phyloP scores from a whole-genome alignment of 116 monocot genomes.

The Zostera marina region DNA sequence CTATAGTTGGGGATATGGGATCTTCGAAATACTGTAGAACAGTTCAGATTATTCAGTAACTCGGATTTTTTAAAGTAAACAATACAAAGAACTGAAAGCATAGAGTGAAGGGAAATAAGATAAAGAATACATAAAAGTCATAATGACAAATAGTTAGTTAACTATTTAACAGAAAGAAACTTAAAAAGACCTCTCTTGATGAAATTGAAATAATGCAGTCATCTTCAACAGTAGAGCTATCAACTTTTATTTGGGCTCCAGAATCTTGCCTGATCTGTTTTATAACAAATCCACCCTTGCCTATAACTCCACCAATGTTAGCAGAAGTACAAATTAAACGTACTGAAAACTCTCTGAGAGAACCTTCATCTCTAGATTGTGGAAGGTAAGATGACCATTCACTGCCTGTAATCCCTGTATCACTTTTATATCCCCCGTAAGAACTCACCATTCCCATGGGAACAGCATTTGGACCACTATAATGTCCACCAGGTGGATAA shows the following conservation, averaged over 20 bases:
- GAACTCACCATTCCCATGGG: conserved; percentile 45
- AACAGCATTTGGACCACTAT: conserved; percentile 27
- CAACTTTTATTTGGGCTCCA: conserved; percentile 81
- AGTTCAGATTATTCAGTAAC: neutral
- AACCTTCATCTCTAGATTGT: conserved; percentile 55
- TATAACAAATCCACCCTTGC: conserved; percentile 76
- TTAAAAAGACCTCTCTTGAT: conserved; percentile 54
- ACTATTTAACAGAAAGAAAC: too few relatives aligned
- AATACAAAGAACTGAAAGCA: neutral
- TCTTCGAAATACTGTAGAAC: conserved; percentile 71
- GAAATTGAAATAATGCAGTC: conserved; percentile 86
- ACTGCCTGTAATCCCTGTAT: conserved; percentile 19
- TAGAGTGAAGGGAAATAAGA: neutral
- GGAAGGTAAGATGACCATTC: conserved; percentile 65
- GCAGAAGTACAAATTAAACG: conserved; percentile 58
- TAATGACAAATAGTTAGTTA: neutral
- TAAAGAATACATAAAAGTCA: neutral
- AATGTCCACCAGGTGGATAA: conserved; percentile 24
- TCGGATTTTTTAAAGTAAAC: neutral
- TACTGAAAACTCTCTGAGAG: conserved; percentile 63
- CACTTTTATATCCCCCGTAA: conserved; percentile 70
- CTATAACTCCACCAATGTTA: conserved; percentile 92
- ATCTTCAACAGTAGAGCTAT: conserved; percentile 72
- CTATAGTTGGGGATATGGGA: conserved; percentile 68
- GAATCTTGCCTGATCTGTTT: conserved; percentile 95